Conservation (phyloP, 1,284 basidiomycete species). For the Melampsora americana region DNA sequence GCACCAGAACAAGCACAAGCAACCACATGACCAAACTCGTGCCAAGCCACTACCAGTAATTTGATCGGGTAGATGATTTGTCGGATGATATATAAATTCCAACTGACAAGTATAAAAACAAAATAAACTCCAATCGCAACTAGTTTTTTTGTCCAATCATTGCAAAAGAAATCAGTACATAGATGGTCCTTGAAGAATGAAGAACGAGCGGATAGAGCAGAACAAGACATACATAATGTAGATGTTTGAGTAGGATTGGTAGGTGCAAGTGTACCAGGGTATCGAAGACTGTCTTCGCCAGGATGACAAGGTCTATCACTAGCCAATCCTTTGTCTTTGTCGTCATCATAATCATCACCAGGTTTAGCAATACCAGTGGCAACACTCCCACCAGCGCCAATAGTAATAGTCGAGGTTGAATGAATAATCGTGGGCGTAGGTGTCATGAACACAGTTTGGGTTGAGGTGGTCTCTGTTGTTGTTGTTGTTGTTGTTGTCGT, state of each 20-base stretch:
- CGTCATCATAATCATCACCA: not conserved
- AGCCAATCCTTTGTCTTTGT: constrained; percentile 9
- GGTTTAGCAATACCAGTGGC: not conserved
- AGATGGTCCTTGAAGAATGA: not conserved
- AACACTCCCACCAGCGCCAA: not conserved
- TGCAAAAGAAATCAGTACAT: not conserved
- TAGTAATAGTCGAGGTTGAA: constrained; percentile 20
- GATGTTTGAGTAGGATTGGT: constrained; percentile 42
- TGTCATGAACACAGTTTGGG: constrained; percentile 20
- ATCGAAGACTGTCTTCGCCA: constrained; percentile 31
- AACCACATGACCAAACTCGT: constrained; percentile 49
- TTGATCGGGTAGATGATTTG: constrained; percentile 50
- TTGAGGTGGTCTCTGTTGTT: constrained; percentile 16
- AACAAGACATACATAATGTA: constrained; percentile 25
- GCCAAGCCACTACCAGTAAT: constrained; percentile 48
- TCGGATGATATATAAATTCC: constrained; percentile 50
- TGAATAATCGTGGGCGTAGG: constrained; percentile 20
- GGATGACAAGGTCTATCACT: constrained; percentile 27
- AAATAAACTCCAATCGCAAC: constrained; percentile 44
- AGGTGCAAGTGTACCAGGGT: constrained; percentile 19
- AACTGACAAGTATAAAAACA: constrained; percentile 49
- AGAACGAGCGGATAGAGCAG: not conserved
- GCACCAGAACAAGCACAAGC: constrained; percentile 43
- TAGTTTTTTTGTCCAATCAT: not conserved
- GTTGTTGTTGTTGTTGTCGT: not conserved